phyloP scores from a whole-genome alignment of 768 basidiomycete species.

The Lactarius trivialis region DNA sequence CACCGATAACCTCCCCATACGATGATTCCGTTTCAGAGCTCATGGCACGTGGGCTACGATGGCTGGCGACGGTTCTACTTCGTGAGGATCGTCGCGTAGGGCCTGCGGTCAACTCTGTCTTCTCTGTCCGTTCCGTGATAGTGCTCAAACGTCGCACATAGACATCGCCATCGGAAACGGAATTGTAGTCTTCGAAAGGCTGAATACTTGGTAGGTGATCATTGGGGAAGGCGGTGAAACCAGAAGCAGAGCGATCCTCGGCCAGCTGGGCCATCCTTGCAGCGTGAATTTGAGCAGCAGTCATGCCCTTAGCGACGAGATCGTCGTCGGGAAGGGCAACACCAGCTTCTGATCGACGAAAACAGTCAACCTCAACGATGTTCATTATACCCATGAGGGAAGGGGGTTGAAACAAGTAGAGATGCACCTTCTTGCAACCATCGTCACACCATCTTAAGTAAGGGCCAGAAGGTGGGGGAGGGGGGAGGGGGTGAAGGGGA shows the following conservation, averaged over 20 bases:
- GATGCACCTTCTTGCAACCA: constrained; percentile 25
- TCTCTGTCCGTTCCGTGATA: constrained; percentile 23
- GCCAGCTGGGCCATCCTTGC: constrained; percentile 15
- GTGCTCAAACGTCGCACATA: constrained; percentile 22
- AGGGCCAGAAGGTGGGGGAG: constrained; percentile 24
- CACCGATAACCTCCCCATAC: constrained; percentile 59
- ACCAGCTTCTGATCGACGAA: constrained; percentile 25
- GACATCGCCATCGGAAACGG: constrained; percentile 4
- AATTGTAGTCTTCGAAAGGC: constrained; percentile 32
- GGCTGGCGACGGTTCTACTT: constrained; percentile 1
- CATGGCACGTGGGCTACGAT: constrained; percentile 2
- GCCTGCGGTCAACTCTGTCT: constrained; percentile 13
- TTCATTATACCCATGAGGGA: constrained; percentile 10
- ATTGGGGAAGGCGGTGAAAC: constrained; percentile 37
- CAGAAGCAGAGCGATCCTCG: constrained; percentile 15
- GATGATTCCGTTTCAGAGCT: constrained; percentile 41
- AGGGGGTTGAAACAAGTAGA: constrained; percentile 18
- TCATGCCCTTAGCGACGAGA: constrained; percentile 16
- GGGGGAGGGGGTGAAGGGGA: constrained; percentile 27
- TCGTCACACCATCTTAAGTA: constrained; percentile 19
- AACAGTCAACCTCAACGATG: constrained; percentile 25
- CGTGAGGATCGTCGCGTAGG: constrained; percentile 15
- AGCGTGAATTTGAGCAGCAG: constrained; percentile 17
- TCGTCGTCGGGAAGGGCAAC: constrained; percentile 23
- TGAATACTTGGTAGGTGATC: constrained; percentile 55